Conservation (phyloP, 352 stramenopile genomes). For the Pythium diclinum region DNA sequence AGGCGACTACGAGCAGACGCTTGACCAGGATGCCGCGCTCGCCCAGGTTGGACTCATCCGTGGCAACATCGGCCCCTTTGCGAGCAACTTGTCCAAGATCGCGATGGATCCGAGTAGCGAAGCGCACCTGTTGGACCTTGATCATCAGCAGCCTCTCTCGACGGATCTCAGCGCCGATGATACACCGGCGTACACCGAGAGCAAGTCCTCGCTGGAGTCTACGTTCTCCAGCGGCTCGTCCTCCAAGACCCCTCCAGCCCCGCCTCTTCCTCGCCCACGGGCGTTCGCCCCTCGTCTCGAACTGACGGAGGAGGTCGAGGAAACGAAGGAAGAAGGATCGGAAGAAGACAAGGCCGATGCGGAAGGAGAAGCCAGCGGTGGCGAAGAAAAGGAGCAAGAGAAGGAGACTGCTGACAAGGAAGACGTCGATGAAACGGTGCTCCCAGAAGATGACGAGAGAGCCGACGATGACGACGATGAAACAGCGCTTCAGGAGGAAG, state of each 20-base stretch:
- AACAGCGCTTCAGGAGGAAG: not conserved
- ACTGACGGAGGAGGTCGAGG: constrained; percentile 5
- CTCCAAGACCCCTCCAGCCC: constrained; percentile 29
- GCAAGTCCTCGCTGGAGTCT: constrained; percentile 22
- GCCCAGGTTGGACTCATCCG: not conserved
- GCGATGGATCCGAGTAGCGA: constrained; percentile 11
- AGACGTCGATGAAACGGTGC: constrained; percentile 10
- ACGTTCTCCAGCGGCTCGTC: constrained; percentile 21
- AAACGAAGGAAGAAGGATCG: constrained; percentile 6
- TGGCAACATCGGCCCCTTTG: constrained; percentile 15
- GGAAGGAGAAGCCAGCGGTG: not conserved
- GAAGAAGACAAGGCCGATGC: constrained; percentile 13
- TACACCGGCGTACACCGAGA: constrained; percentile 14
- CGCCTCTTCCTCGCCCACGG: constrained; percentile 2
- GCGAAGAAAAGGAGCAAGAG: constrained; percentile 7
- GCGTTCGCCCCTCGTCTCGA: not conserved
- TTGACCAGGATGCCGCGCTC: constrained; percentile 15
- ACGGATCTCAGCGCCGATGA: constrained; percentile 21
- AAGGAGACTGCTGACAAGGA: constrained; percentile 8
- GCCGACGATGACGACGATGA: not conserved
- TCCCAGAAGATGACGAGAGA: constrained; percentile 10
- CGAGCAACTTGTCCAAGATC: constrained; percentile 3
- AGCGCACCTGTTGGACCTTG: constrained; percentile 8
- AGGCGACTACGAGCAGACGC: constrained; percentile 22
- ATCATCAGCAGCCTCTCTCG: constrained; percentile 17